Percentiles rank a stretch among this genome's conserved stretches.
phyloP scores from a whole-genome alignment of 805 yeast species.

The Monosporozyma servazzii region DNA sequence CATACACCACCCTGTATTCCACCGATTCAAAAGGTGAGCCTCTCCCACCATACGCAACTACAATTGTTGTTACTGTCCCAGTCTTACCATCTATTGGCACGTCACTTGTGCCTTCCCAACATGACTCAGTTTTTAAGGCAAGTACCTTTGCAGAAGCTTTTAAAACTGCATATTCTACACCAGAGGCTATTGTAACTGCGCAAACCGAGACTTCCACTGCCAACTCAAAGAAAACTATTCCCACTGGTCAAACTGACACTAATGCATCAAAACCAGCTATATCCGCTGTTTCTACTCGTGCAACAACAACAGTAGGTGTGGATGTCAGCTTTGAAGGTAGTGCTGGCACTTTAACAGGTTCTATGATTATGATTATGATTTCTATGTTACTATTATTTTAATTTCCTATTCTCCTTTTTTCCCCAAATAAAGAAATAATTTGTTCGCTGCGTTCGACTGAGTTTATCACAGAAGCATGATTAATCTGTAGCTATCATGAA shows the following conservation, averaged over 20 bases:
- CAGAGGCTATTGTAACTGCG: too few species aligned
- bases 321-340: background rate
- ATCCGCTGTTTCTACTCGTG: conserved; percentile 5
- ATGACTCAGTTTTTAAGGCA: too few species aligned
- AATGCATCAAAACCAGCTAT: too few species aligned
- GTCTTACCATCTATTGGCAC: background rate
- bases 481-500: too few species aligned
- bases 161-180: too few species aligned
- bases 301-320: conserved; percentile 7
- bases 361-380: background rate
- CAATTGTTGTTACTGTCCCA: background rate
- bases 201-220: too few species aligned
- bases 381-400: background rate
- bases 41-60: background rate
- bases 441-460: too few species aligned
- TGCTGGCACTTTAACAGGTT: background rate
- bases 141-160: too few species aligned
- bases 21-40: background rate
- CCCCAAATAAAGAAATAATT: too few species aligned
- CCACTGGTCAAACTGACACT: too few species aligned
- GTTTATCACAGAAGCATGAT: too few species aligned
- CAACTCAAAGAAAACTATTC: too few species aligned
- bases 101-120: background rate
- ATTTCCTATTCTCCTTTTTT: background rate
- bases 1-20: background rate